Evolutionary conservation across 169 alveolate genomes (phyloP), one percentile per base, ranked within the genome.

Genomic region (Perkinsus marinus): DNA sequence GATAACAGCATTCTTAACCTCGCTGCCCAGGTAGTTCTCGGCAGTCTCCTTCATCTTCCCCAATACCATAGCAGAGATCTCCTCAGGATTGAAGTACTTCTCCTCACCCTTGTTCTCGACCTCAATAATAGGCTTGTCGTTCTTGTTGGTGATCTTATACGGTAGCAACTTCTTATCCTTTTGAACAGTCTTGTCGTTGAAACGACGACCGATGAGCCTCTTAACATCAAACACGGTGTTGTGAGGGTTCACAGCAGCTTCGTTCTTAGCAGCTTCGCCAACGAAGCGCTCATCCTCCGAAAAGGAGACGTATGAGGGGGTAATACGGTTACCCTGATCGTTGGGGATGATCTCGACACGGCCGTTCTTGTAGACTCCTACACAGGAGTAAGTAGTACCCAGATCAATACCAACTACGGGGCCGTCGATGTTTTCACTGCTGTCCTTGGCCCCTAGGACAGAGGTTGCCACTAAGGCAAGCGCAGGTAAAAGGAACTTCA

Each of bases 321-420:
- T 98, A 93, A 98, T 98, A 94, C 99, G 96, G 95, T 97, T 97
- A 68, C 98, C 98, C 92, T 98, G 98, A 90, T 99, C 97, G 94
- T 98, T 98, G 91, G 93, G 98, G 96, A 68, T 97, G 93, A 98
- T 98, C 95, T 98, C 99, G 10, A 98, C 99, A 92, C 98, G 95
- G 34, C 99, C 99, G 94, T 98, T 98, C 95, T 97, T 95, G 96
- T 97, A 98, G 43, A 97, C 97, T 69, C 99, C 99, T 37, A 98
- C 99, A 96, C 99, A 98, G 43, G 99, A 96, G 95, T 98, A 98
- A 39, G 99, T 98, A 5, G 99, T 98, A 39, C 99, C 99, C 93
- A 98, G 94, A 96, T 98, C 99, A 43, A 98, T 98, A 92, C 99
- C 99, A 90, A 98, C 97, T 41, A 98, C 98, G 39, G 99, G 99